These are phyloP conservation scores for Millerozyma miso DNA, from an alignment of 805 yeast genomes.

Conservation along the genomic window DNA sequence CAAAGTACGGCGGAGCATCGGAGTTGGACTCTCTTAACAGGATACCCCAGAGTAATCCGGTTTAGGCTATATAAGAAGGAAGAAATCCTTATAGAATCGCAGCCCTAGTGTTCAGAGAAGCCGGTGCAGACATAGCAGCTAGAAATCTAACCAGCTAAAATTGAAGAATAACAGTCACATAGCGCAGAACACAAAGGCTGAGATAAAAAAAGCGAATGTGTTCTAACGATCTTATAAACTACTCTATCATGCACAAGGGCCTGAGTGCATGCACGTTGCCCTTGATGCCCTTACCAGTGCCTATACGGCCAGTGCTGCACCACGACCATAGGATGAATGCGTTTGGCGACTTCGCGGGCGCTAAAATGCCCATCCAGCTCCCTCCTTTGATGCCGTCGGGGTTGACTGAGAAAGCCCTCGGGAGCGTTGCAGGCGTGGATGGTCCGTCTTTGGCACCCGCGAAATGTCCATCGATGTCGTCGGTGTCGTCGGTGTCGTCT, in stretches of 20 bases:
- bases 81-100: not conserved
- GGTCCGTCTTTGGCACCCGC: slow-evolving; percentile 1
- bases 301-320: slow-evolving; percentile 1
- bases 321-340: not conserved
- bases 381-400: slow-evolving; percentile 1
- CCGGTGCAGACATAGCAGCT: not conserved
- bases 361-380: not conserved
- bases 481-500: slow-evolving; percentile 1
- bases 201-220: slow-evolving; percentile 12
- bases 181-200: not conserved
- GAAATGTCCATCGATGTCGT: not conserved
- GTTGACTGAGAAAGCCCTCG: slow-evolving; percentile 7
- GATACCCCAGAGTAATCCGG: slow-evolving; percentile 13
- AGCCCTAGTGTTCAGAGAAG: not conserved
- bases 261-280: slow-evolving; percentile 9
- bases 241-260: slow-evolving; percentile 35
- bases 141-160: not conserved
- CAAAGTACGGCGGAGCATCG: slow-evolving; percentile 7
- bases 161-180: not conserved
- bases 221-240: slow-evolving; percentile 33
- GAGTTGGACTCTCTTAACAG: slow-evolving; percentile 7
- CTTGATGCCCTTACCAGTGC: slow-evolving; percentile 6
- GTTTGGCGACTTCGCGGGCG: not conserved
- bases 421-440: not conserved
- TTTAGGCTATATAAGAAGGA: slow-evolving; percentile 4